Evolutionary conservation across 2,329 filamentous ascomycete genomes (phyloP).

Genomic region (Clonostachys byssicola): DNA sequence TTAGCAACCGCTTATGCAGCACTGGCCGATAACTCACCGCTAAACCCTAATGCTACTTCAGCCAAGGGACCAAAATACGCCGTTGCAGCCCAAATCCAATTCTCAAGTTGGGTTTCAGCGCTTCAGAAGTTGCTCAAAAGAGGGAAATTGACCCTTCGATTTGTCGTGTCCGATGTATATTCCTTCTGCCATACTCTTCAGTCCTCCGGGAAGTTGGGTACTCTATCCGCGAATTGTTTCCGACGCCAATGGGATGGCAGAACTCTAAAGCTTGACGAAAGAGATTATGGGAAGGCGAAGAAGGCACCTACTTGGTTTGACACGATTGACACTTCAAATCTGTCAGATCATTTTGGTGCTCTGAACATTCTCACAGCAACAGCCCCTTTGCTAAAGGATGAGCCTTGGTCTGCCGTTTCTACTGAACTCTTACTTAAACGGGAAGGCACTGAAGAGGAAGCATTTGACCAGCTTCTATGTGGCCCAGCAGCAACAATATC

Average conservation of each 20-base stretch:
- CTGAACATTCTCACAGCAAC: slow-evolving; percentile 34
- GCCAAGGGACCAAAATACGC: slow-evolving; percentile 13
- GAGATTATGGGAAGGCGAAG: slow-evolving; percentile 27
- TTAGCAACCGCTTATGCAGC: slow-evolving; percentile 41
- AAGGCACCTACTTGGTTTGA: slow-evolving; percentile 41
- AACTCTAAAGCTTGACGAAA: slow-evolving; percentile 32
- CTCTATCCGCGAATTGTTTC: slow-evolving; percentile 31
- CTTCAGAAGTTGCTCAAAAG: slow-evolving; percentile 23
- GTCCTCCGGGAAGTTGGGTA: slow-evolving; percentile 18
- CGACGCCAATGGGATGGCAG: slow-evolving; percentile 31
- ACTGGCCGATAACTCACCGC: slow-evolving; percentile 29
- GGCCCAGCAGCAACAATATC: slow-evolving; percentile 41
- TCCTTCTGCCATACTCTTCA: slow-evolving; percentile 48
- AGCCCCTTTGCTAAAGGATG: slow-evolving; percentile 37
- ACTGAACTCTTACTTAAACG: slow-evolving; percentile 38
- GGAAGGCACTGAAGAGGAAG: slow-evolving; percentile 11
- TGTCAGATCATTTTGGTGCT: slow-evolving; percentile 31
- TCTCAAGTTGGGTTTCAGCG: slow-evolving; percentile 36
- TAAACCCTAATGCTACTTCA: slow-evolving; percentile 14
- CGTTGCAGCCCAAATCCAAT: slow-evolving; percentile 35
- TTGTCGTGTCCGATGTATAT: slow-evolving; percentile 42
- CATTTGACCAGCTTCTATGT: slow-evolving; percentile 35
- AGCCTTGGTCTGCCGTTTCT: slow-evolving; percentile 39
- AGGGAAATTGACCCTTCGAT: slow-evolving; percentile 32
- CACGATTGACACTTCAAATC: slow-evolving; percentile 49